Base-by-base conservation (phyloP, 2,329 filamentous ascomycete genomes). In the Dactylella cylindrospora region DNA sequence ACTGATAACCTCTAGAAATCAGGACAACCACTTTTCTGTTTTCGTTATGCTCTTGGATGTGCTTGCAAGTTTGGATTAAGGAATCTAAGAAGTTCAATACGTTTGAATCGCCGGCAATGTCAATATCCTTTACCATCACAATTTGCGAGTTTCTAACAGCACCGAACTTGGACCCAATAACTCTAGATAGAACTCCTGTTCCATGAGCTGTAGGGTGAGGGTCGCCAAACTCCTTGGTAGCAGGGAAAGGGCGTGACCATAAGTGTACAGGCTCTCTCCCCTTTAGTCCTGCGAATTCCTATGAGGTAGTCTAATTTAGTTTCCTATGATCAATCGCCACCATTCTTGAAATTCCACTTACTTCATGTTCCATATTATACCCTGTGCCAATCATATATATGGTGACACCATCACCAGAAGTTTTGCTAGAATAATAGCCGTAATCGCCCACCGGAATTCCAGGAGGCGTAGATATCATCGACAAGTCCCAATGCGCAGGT, bases 361-460 rank as follows among this genome's bases (percentile, higher is more conserved):
- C 54, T 26, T 17, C 32, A 15, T 60, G 54, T 5, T 46, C 40
- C 5, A 60, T 12, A 15, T 60, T 52, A 0, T 20, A 45, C 1
- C 54, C 54, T 10, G 39, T 60, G 23, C 52, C 46, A 2, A 60
- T 22, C 12, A 60, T 15, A 35, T 60, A 60, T 33, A 60, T 41
- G 0, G 46, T 52, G 10, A 46, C 45, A 3, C 20, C 26, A 3
- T 13, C 23, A 1, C 54, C 54, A 3, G 54, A 51, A 2, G 28
- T 45, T 2, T 2, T 12, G 22, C 40, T 19, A 29, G 51, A 46
- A 4, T 29, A 46, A 23, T 60, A 60, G 1, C 26, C 32, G 13
- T 35, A 28, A 0, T 40, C 20, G 2, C 31, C 32, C 1, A 13
- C 17, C n/a, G 15, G 5, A 5, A 13, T 35, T 8, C 40, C 46